A percentile compares a stretch with the other conserved stretches of the same genome.
Conservation (phyloP, 306 rosid species). For the Prunus davidiana region DNA sequence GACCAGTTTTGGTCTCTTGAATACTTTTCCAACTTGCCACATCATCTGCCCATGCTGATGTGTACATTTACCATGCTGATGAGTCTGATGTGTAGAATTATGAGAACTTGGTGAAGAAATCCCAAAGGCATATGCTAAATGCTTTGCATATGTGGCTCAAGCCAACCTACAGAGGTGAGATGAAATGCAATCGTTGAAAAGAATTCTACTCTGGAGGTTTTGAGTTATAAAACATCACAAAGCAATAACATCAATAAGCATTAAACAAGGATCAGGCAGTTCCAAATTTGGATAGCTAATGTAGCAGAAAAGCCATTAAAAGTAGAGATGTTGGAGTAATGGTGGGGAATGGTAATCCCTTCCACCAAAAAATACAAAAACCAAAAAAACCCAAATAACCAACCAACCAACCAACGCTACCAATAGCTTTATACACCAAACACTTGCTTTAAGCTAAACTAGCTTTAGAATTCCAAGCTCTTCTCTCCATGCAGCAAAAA, state of each 20-base stretch:
- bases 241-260: not conserved
- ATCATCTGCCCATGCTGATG: constrained; percentile 39
- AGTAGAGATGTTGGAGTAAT: constrained; percentile 43
- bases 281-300: constrained; percentile 19
- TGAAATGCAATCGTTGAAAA: too few species aligned
- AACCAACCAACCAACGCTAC: constrained; percentile 27
- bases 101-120: not conserved
- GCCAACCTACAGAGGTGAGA: too few species aligned
- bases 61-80: constrained; percentile 20
- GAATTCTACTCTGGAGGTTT: too few species aligned
- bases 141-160: too few species aligned
- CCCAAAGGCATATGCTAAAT: too few species aligned
- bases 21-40: constrained; percentile 27
- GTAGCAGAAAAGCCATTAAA: constrained; percentile 40
- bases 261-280: not conserved
- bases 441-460: constrained; percentile 24
- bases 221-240: not conserved
- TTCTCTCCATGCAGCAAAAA: constrained; percentile 46
- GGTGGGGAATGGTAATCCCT: constrained; percentile 41
- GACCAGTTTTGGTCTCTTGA: constrained; percentile 36
- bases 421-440: constrained; percentile 40
- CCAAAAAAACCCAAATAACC: not conserved
- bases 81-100: not conserved
- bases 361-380: not conserved
- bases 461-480: constrained; percentile 78